Conservation (phyloP, 2,329 filamentous ascomycete species). For the Apiospora saccharicola region DNA sequence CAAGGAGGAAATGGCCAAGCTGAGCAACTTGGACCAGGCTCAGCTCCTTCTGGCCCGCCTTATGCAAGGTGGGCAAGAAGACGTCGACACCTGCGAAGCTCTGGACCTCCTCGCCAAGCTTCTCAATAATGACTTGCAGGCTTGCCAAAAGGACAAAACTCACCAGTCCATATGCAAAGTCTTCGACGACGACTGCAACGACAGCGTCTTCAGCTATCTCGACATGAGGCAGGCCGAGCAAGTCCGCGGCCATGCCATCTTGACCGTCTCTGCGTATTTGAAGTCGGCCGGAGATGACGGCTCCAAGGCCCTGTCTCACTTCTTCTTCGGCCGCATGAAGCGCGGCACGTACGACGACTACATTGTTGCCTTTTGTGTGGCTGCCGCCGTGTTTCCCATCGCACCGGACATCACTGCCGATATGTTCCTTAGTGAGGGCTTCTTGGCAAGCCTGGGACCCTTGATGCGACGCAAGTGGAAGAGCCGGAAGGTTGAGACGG, state of each 20-base stretch:
- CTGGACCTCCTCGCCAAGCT: slow-evolving; percentile 67
- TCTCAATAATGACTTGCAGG: slow-evolving; percentile 61
- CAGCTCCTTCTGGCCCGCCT: slow-evolving; percentile 84
- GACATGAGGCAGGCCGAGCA: slow-evolving; percentile 80
- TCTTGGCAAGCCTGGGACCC: slow-evolving; percentile 77
- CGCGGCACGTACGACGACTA: slow-evolving; percentile 86
- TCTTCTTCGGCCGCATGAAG: slow-evolving; percentile 75
- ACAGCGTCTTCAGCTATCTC: slow-evolving; percentile 85
- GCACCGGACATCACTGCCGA: slow-evolving; percentile 76
- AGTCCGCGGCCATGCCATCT: slow-evolving; percentile 80
- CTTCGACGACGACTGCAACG: slow-evolving; percentile 78
- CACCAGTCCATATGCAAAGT: slow-evolving; percentile 62
- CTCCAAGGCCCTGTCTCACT: slow-evolving; percentile 72
- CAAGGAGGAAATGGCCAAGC: slow-evolving; percentile 38
- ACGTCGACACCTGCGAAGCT: slow-evolving; percentile 70
- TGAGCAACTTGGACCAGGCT: slow-evolving; percentile 61
- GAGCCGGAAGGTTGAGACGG: slow-evolving; percentile 84
- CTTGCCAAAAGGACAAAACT: slow-evolving; percentile 49
- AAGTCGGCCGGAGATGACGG: slow-evolving; percentile 78
- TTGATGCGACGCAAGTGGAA: slow-evolving; percentile 83
- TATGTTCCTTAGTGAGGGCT: slow-evolving; percentile 88
- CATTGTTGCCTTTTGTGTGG: slow-evolving; percentile 92
- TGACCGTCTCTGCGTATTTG: slow-evolving; percentile 84
- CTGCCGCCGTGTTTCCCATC: slow-evolving; percentile 86
- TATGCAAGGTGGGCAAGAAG: slow-evolving; percentile 90